Conservation (phyloP, 441 rosid species). For the Macaranga tanarius region DNA sequence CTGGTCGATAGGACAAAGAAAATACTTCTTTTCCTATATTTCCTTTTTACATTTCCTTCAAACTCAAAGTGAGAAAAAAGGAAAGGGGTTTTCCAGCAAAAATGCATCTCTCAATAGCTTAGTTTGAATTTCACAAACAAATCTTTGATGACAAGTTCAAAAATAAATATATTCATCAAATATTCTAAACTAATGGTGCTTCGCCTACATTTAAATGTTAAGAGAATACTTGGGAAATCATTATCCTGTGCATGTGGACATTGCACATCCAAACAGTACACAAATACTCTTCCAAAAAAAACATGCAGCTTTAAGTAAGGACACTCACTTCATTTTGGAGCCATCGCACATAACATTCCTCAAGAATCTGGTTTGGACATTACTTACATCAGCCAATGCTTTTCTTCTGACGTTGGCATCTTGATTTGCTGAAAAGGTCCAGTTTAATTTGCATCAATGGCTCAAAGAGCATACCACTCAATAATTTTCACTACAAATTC, state of each 20-base stretch:
- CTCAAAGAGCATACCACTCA: not conserved
- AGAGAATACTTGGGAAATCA: not conserved
- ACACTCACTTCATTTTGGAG: conserved; percentile 57
- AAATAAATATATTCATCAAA: not conserved
- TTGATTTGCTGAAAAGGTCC: conserved; percentile 32
- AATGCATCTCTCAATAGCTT: not conserved
- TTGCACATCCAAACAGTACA: not conserved
- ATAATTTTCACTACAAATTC: not conserved
- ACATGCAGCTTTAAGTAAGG: conserved; percentile 8
- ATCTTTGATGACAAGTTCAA: not conserved
- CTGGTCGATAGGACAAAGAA: not conserved
- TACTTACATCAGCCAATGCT: conserved; percentile 78
- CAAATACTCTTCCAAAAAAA: not conserved
- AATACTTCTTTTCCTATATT: not conserved
- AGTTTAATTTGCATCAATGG: not conserved
- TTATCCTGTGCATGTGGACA: not conserved
- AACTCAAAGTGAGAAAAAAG: not conserved
- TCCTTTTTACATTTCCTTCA: not conserved
- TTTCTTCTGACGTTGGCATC: conserved; percentile 47
- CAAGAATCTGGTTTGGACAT: conserved; percentile 34
- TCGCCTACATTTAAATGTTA: not conserved
- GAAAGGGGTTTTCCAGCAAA: not conserved
- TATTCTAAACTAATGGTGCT: not conserved
- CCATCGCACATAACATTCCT: conserved; percentile 42
- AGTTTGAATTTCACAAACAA: conserved; percentile 3